Evolutionary conservation across 352 stramenopile genomes (phyloP), one percentile per base, ranked within the genome.

Genomic region (Phytophthora parvispora): DNA sequence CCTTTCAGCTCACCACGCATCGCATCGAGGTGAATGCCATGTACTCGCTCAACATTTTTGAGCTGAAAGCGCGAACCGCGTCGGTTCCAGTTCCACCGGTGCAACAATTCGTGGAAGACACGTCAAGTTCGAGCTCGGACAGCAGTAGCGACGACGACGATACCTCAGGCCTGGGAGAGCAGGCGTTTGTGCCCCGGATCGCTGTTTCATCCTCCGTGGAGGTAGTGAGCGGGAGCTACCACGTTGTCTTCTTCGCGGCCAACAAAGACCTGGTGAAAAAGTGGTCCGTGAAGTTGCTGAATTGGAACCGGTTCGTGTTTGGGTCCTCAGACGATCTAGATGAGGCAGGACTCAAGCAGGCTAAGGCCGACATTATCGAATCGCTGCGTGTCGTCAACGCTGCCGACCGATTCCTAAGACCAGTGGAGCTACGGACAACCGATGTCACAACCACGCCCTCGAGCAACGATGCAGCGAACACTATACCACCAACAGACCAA

Each of bases 301-400:
- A 93, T 48, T 93, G 86, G 86, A 91, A 90, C 60, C 78, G 86
- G 13, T 86, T 82, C 54, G 83, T 93, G 6, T 93, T 93, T 45
- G 43, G 70, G 29, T 34, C 56, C 56, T 7, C 28, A n/a, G 7
- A 55, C 22, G 31, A 60, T 16, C 47, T 66, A 13, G 54, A 73
- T 16, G 27, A 52, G 27, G 28, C 29, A 18, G 60, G 43, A 43
- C 67, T 79, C 1, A 51, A 74, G 18, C 50, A 69, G 10, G 60
- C 59, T 5, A 74, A 81, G 43, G 36, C 34, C 9, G 67, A 75
- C 3, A 77, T 89, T 9, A 59, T 83, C n/a, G 51, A 72, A 16
- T 65, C 83, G 2, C 75, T 90, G 48, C 58, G 64, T 7, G 58
- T 62, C 13, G 63, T 75, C 2, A 79, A 72, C 40, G 56, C 72